Evolutionary conservation across 2,329 filamentous ascomycete species (phyloP).

Genomic region (Botrytis hyacinthi): DNA sequence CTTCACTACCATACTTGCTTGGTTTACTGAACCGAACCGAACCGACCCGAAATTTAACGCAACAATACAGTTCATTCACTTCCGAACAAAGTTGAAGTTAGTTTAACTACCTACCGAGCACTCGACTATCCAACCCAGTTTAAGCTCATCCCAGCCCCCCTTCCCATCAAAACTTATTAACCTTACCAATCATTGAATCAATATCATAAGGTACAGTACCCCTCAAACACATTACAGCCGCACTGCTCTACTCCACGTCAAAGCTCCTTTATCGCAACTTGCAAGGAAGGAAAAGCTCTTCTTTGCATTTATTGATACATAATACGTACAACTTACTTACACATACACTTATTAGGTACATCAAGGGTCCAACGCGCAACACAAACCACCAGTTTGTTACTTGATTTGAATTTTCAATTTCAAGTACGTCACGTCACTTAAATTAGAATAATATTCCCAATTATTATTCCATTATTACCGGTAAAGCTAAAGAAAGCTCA

Average conservation of each 20-base stretch:
- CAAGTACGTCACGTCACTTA: constrained; percentile 30
- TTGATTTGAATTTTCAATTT: constrained; percentile 6
- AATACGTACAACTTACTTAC: constrained; percentile 8
- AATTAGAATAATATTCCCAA: constrained; percentile 21
- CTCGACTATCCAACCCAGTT: background rate
- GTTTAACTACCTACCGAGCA: background rate
- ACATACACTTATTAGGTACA: background rate
- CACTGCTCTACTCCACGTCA: constrained; percentile 8
- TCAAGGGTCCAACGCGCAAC: constrained; percentile 8
- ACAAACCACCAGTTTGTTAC: constrained; percentile 13
- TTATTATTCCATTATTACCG: constrained; percentile 31
- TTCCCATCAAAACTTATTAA: background rate
- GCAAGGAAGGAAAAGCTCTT: background rate
- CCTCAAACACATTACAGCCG: constrained; percentile 6
- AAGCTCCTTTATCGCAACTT: constrained; percentile 6
- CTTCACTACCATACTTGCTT: background rate
- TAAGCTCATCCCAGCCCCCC: constrained; percentile 4
- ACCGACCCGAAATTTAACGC: background rate
- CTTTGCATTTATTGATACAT: constrained; percentile 4
- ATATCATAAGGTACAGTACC: background rate
- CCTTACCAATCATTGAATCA: constrained; percentile 1
- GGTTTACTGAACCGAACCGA: background rate
- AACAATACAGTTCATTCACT: background rate
- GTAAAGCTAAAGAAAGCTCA: constrained; percentile 25
- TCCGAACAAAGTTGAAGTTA: background rate